Conservation (phyloP, 1,284 basidiomycete genomes). For the Ganoderma leucocontextum region DNA sequence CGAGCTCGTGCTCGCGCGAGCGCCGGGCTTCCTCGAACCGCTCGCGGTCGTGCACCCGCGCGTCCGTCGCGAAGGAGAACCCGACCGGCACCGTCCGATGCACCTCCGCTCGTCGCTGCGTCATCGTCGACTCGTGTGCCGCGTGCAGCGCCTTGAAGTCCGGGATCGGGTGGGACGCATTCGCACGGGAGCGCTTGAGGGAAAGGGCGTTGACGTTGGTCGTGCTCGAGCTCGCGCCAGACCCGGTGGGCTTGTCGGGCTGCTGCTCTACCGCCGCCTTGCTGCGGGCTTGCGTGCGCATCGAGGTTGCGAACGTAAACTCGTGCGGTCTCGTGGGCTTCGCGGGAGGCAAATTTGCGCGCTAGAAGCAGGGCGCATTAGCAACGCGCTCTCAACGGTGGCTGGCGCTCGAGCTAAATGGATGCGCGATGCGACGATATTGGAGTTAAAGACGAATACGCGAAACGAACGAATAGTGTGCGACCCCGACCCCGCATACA, state of each 20-base stretch:
- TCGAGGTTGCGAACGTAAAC: slow-evolving; percentile 59
- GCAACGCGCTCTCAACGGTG: slow-evolving; percentile 18
- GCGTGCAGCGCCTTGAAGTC: slow-evolving; percentile 65
- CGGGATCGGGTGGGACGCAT: slow-evolving; percentile 47
- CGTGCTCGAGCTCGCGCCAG: neutral
- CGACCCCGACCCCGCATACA: neutral
- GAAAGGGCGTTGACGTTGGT: neutral
- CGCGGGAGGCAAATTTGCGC: slow-evolving; percentile 42
- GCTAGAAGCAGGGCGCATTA: slow-evolving; percentile 31
- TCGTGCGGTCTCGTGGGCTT: slow-evolving; percentile 56
- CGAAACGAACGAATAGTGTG: neutral
- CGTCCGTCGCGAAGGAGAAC: slow-evolving; percentile 59
- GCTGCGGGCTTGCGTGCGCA: slow-evolving; percentile 51
- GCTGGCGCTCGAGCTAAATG: slow-evolving; percentile 22
- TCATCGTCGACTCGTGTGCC: slow-evolving; percentile 51
- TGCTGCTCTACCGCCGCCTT: slow-evolving; percentile 27
- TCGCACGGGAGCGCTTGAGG: slow-evolving; percentile 26
- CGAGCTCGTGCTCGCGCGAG: slow-evolving; percentile 62
- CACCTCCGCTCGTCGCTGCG: slow-evolving; percentile 53
- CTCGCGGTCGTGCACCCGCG: slow-evolving; percentile 64
- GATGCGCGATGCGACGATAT: slow-evolving; percentile 9
- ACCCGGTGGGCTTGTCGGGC: slow-evolving; percentile 29
- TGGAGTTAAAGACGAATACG: neutral
- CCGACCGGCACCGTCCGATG: slow-evolving; percentile 56
- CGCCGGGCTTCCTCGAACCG: slow-evolving; percentile 66